phyloP scores from a whole-genome alignment of 2,329 filamentous ascomycete species.

The Phialophora tarda region DNA sequence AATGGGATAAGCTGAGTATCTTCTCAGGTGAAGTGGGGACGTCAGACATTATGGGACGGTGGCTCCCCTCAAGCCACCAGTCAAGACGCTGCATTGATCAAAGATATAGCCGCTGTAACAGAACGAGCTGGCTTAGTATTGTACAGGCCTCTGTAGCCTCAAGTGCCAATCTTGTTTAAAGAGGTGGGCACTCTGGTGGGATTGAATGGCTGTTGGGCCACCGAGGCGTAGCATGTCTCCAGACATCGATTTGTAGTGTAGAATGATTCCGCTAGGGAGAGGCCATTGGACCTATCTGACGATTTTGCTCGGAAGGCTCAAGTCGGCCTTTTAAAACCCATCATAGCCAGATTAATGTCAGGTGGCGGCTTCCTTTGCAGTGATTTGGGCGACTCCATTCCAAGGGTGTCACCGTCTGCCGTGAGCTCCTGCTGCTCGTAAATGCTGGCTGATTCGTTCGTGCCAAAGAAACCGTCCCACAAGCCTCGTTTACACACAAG shows the following conservation, averaged over 20 bases:
- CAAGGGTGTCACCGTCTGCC: conserved; percentile 30
- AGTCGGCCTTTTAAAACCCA: conserved; percentile 37
- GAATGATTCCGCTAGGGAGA: not conserved
- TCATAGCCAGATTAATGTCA: conserved; percentile 34
- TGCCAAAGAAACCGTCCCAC: conserved; percentile 80
- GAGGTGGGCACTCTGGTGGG: not conserved
- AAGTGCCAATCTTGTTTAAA: not conserved
- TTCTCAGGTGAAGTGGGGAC: not conserved
- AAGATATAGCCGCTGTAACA: not conserved
- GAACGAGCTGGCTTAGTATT: not conserved
- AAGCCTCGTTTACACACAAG: conserved; percentile 93
- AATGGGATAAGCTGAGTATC: not conserved
- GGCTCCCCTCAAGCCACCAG: not conserved
- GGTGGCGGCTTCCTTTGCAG: conserved; percentile 15
- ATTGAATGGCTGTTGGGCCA: not conserved
- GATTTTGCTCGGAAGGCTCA: conserved; percentile 7
- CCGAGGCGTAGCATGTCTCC: not conserved
- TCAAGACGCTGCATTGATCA: not conserved
- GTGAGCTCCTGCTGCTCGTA: conserved; percentile 63
- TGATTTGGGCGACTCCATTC: conserved; percentile 30
- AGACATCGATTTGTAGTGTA: not conserved
- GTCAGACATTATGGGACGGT: not conserved
- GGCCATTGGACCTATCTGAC: not conserved
- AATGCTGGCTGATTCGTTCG: conserved; percentile 56
- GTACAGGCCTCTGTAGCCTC: not conserved